These are phyloP conservation scores for Solanum raphanifolium DNA, from an alignment of 257 asterid species.

Conservation along the genomic window DNA sequence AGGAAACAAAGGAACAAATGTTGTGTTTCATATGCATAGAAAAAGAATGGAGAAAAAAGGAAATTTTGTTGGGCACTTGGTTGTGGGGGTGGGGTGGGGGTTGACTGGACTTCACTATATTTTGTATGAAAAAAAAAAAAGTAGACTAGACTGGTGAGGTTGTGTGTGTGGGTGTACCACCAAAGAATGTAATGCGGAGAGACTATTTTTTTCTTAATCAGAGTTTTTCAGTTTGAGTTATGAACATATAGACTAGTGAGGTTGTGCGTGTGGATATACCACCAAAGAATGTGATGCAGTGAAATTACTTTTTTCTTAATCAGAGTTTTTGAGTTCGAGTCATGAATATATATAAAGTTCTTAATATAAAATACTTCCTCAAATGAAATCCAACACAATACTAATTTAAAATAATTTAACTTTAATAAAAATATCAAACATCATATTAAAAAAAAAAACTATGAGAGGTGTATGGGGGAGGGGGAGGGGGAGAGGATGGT, in stretches of 20 bases:
- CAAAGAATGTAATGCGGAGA: no score
- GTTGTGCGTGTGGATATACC: rapidly evolving
- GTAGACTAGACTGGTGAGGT: not conserved
- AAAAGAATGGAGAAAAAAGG: not conserved
- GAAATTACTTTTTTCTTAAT: not conserved
- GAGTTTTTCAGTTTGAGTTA: no score
- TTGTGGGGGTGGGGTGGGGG: not conserved
- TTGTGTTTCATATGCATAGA: not conserved
- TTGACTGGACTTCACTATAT: conserved; percentile 3
- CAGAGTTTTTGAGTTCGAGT: no score
- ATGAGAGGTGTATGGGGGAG: not conserved
- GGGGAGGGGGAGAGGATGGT: not conserved
- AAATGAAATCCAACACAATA: no score
- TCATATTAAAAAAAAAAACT: no score
- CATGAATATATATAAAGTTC: no score
- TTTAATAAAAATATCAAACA: not conserved
- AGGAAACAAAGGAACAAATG: not conserved
- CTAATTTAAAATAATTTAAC: no score
- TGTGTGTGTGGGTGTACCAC: not conserved
- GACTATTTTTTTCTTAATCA: no score
- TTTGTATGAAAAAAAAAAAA: not conserved
- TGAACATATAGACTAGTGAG: not conserved
- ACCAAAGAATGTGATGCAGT: no score
- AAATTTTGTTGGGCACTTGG: not conserved
- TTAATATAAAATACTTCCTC: no score